Conservation (phyloP, 2,329 filamentous ascomycete species). For the Penicillium sp. region DNA sequence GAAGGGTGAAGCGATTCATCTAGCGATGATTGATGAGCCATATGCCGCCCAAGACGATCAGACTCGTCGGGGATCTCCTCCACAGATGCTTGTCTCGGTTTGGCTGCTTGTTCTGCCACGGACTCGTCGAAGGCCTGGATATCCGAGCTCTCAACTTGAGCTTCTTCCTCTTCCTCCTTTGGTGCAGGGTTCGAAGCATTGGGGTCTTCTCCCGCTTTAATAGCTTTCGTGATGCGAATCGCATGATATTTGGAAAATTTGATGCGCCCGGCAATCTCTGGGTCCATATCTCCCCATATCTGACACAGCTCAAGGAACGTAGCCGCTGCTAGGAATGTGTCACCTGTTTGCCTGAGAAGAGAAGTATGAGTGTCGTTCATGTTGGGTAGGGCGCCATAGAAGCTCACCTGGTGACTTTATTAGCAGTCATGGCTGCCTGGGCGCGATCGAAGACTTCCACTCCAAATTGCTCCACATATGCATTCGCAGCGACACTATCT, state of each 20-base stretch:
- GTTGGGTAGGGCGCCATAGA: slow-evolving; percentile 6
- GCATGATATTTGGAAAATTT: slow-evolving; percentile 98
- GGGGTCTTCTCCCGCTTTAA: slow-evolving; percentile 87
- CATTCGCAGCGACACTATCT: slow-evolving; percentile 83
- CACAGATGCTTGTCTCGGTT: slow-evolving; percentile 55
- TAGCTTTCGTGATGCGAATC: slow-evolving; percentile 81
- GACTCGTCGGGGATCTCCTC: slow-evolving; percentile 63
- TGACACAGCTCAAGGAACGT: slow-evolving; percentile 88
- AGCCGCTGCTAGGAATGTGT: slow-evolving; percentile 88
- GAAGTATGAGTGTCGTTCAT: slow-evolving; percentile 5
- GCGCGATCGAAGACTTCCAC: slow-evolving; percentile 83
- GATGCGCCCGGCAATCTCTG: slow-evolving; percentile 79
- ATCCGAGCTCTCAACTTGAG: slow-evolving; percentile 60
- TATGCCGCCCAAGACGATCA: slow-evolving; percentile 46
- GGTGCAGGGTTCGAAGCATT: slow-evolving; percentile 83
- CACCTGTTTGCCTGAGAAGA: slow-evolving; percentile 73
- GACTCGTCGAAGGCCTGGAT: slow-evolving; percentile 56
- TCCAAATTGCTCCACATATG: slow-evolving; percentile 92
- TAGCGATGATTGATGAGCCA: slow-evolving; percentile 51
- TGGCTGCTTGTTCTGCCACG: slow-evolving; percentile 45
- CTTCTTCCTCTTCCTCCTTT: slow-evolving; percentile 55
- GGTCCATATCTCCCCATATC: slow-evolving; percentile 76
- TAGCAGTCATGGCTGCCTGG: slow-evolving; percentile 76
- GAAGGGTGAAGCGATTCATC: slow-evolving; percentile 54
- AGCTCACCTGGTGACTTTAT: slow-evolving; percentile 75